phyloP scores from a whole-genome alignment of 1,139 yeast genomes.

The Sugiyamaella castrensis region DNA sequence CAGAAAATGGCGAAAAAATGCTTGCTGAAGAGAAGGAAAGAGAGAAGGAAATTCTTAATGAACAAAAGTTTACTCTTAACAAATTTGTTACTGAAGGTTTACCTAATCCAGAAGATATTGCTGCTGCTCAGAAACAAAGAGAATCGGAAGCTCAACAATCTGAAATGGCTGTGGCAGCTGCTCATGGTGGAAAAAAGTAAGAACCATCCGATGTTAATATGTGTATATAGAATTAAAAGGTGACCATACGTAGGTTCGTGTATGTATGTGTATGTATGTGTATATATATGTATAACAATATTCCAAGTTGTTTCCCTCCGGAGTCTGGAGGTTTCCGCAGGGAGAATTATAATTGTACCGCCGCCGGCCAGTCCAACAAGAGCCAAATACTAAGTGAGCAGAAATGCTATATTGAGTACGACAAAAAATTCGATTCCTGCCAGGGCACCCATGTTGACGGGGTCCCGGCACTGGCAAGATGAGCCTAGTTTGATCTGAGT shows the following conservation, averaged over 20 bases:
- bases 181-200: slow-evolving; percentile 14
- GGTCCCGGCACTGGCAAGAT: no score
- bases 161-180: slow-evolving; percentile 16
- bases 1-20: slow-evolving; percentile 86
- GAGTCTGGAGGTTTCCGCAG: no score
- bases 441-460: no score
- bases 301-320: no score
- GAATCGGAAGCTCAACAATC: slow-evolving; percentile 40
- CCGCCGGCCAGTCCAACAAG: no score
- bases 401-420: no score
- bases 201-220: no score
- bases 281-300: background rate
- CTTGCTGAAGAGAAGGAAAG: slow-evolving; percentile 75
- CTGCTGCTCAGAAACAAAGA: slow-evolving; percentile 57
- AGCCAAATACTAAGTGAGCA: no score
- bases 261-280: slow-evolving; percentile 3
- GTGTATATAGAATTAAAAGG: no score
- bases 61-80: slow-evolving; percentile 73
- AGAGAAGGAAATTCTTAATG: slow-evolving; percentile 77
- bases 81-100: slow-evolving; percentile 81
- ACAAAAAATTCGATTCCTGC: no score
- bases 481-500: no score
- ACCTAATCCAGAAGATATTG: slow-evolving; percentile 82
- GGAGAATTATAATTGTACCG: no score
- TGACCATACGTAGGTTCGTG: background rate